These are phyloP conservation scores for Biscogniauxia marginata DNA, from an alignment of 2,329 filamentous ascomycete species.

Conservation along the genomic window DNA sequence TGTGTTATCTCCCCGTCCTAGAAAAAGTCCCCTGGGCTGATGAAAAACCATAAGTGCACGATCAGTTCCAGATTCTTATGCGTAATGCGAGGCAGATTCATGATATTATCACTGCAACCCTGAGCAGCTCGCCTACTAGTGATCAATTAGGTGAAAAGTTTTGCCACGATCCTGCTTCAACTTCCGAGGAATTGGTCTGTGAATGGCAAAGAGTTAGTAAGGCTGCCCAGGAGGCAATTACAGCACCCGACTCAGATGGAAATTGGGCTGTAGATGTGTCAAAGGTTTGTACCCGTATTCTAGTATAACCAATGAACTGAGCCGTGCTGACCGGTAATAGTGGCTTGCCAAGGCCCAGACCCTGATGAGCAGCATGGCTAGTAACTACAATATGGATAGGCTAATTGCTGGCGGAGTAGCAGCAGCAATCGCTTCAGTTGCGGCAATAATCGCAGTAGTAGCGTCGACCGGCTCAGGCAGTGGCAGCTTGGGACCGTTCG, in stretches of 20 bases:
- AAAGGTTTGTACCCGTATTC: slow-evolving; percentile 32
- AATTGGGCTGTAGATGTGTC: slow-evolving; percentile 45
- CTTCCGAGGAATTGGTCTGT: slow-evolving; percentile 63
- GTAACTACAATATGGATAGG: slow-evolving; percentile 77
- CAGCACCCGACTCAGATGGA: slow-evolving; percentile 14
- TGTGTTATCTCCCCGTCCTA: slow-evolving; percentile 35
- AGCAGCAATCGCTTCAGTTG: slow-evolving; percentile 37
- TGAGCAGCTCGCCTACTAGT: slow-evolving; percentile 50
- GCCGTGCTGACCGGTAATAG: slow-evolving; percentile 28
- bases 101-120: slow-evolving; percentile 72
- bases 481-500: slow-evolving; percentile 42
- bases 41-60: slow-evolving; percentile 26
- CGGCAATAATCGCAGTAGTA: slow-evolving; percentile 20
- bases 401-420: slow-evolving; percentile 46
- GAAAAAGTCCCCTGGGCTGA: slow-evolving; percentile 3
- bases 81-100: slow-evolving; percentile 81
- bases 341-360: slow-evolving; percentile 74
- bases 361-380: slow-evolving; percentile 84
- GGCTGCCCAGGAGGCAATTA: slow-evolving; percentile 9
- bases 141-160: slow-evolving; percentile 18
- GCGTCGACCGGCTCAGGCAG: slow-evolving; percentile 31
- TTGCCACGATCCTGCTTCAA: slow-evolving; percentile 39
- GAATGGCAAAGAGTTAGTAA: slow-evolving; percentile 56
- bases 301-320: neutral
- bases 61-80: slow-evolving; percentile 63